Base-by-base conservation (phyloP, 305 asterid species). In the Rubia peregrina region DNA sequence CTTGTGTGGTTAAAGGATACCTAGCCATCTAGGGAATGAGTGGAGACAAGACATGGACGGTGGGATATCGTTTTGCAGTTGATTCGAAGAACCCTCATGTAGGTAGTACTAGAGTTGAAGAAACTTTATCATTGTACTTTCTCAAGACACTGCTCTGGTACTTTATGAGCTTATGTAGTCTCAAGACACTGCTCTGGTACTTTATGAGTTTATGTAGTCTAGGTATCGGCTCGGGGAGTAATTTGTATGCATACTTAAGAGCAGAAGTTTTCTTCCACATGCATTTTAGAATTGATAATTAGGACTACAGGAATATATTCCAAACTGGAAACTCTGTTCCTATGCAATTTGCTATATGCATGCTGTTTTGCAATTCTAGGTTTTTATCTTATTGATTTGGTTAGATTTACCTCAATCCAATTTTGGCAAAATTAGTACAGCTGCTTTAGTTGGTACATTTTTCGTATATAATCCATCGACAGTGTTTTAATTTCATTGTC, bases 61-160 rank as follows among this genome's bases (percentile, higher is more conserved):
- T 19, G 19, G 61, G 61, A 9, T n/a, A 19, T 59, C 10, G 11
- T 59, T 59, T 24, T 10, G 16, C 16, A 59, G 16, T 24, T 22
- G 40, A 21, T 22, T 22, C 3, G 0, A 8, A 55, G 40, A 59
- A 8, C 22, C 38, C 64, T 10, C 24, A 17, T 63, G 3, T 14
- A 67, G 70, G 22, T 67, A 46, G n/a, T 49, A 49, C 56, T 49
- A 49, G 56, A 49, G 21, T 14, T 49, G 16, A 49, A 49, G 56
- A 49, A 16, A 49, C 56, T 49, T 49, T n/a, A 43, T 43, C 48
- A 43, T 43, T 5, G 48, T 9, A 43, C 48, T 43, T 43, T 10
- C 12, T 48, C 53, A 22, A 44, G 43, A 42, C 36, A 44, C 41
- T 9, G 36, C 38, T 65, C 40, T n/a, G n/a, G 38, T 41, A 33